Base-by-base conservation (phyloP, 1,139 yeast species). In the Geotrichum citri-aurantii region DNA sequence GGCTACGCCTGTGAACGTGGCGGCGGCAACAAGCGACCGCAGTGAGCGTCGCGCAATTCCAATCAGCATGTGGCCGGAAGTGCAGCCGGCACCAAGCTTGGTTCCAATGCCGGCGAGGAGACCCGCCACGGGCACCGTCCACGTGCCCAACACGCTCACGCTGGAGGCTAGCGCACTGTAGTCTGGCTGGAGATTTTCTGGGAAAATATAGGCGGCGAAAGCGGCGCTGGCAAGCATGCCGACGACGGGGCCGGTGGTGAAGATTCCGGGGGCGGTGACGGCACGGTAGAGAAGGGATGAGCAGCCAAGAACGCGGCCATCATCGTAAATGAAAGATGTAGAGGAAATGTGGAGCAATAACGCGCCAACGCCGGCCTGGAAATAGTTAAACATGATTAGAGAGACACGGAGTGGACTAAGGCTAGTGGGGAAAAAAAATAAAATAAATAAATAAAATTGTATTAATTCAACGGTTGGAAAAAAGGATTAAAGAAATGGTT, bases 1-100 rank as follows among this genome's bases (percentile, higher is more conserved):
- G 0, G 78, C 81, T 2, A 70, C 64, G 1, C 65, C 14, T 1
- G 71, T 64, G 60, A 79, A 79, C 1, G 70, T 63, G 8, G 64
- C 62, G 0, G 81, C 77, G 0, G 83, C 81, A 4, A 73, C 75
- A 7, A 79, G 56, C 14, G 80, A 76, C 59, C 82, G 69, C 56
- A 68, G 54, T 50, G 81, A 69, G 8, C 77, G 62, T 48, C 82
- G 69, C 3, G 81, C 75, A 17, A 79, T 56, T 0, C 83, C 83
- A 24, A 73, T 69, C 7, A 79, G 69, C 81, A 79, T 77, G 61
- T 79, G 83, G 6, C 83, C 83, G 0, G 81, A 78, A 1, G 83
- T 79, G 60, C 83, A 79, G 0, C 82, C 83, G 24, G 74, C 68
- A 0, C 80, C 82, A 42, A 72, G 65, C 50, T 72, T 71, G 0